A percentile compares a stretch with the other conserved stretches of the same genome.
Evolutionary conservation across 352 stramenopile genomes (phyloP).

Genomic region (Pythium oligandrum): DNA sequence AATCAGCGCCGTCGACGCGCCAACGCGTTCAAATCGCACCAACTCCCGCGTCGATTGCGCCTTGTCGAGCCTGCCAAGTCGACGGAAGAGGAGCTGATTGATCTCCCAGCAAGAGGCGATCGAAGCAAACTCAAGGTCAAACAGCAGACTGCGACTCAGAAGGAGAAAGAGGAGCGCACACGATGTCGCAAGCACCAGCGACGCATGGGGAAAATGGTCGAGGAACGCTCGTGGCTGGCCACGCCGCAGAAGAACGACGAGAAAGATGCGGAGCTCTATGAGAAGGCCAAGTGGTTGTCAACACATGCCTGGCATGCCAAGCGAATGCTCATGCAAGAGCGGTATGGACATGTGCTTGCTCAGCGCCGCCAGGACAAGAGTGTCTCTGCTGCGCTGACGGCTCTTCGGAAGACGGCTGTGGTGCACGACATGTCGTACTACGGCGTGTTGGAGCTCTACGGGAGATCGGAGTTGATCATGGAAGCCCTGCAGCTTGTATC

Average conservation of each 20-base stretch:
- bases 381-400: slow-evolving; percentile 54
- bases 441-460: slow-evolving; percentile 63
- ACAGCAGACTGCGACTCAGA: slow-evolving; percentile 6
- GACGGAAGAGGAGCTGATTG: slow-evolving; percentile 17
- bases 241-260: neutral
- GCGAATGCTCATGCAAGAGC: slow-evolving; percentile 57
- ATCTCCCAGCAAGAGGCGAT: slow-evolving; percentile 1
- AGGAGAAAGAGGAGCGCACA: slow-evolving; percentile 1
- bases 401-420: slow-evolving; percentile 39
- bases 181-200: slow-evolving; percentile 63
- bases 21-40: slow-evolving; percentile 76
- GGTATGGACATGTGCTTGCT: slow-evolving; percentile 46
- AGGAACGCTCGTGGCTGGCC: slow-evolving; percentile 25
- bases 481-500: slow-evolving; percentile 59
- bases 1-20: slow-evolving; percentile 67
- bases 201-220: slow-evolving; percentile 41
- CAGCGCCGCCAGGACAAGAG: slow-evolving; percentile 52
- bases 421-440: slow-evolving; percentile 66
- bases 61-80: slow-evolving; percentile 1
- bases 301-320: slow-evolving; percentile 79
- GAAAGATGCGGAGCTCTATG: neutral
- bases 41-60: slow-evolving; percentile 57
- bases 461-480: slow-evolving; percentile 48
- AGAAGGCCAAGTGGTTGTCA: slow-evolving; percentile 36
- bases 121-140: neutral